Base-by-base conservation (phyloP, 306 rosid species). In the Dalbergia cochinchinensis region DNA sequence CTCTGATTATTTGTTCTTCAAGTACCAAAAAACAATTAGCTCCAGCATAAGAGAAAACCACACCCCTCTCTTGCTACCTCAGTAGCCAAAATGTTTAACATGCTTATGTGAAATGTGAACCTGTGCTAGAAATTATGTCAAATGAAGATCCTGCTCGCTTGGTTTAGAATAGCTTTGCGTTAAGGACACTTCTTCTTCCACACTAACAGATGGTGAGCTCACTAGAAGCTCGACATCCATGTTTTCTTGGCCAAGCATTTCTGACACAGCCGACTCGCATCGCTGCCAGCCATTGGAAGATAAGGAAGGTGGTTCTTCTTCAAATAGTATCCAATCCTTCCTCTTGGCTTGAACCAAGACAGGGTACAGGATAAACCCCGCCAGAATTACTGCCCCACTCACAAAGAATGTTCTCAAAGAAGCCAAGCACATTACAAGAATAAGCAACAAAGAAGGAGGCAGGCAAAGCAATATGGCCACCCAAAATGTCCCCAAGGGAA, bases 391-490 rank as follows among this genome's bases (percentile, higher is more conserved):
- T 7, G 86, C 81, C 57, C 92, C 90, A 73, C 90, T 90, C 31
- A 91, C 87, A 44, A 94, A 14, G 76, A 91, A 86, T 1, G 99
- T 94, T 75, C 76, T 81, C 60, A 65, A 67, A 70, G 99, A 86
- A 84, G 99, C 99, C 85, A 94, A 78, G 68, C 91, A 90, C 91
- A 94, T 94, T 14, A 94, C 99, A 72, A 94, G 89, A 67, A 92
- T 48, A 80, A 94, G 97, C 85, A 92, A 65, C 20, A 87, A 64
- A 26, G 95, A 51, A 35, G 99, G 90, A 73, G 97, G 97, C 45
- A 94, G 19, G 62, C 99, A 92, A 69, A 94, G 88, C 94, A 26
- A 26, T 26, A 92, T 79, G 7, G 65, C 69, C 12, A 72, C 95
- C 73, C 97, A 92, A 77, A 90, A 84, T 76, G 99, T 92, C 51